These are phyloP conservation scores for Debaryomyces prosopidis DNA, from an alignment of 805 yeast genomes.

Conservation along the genomic window DNA sequence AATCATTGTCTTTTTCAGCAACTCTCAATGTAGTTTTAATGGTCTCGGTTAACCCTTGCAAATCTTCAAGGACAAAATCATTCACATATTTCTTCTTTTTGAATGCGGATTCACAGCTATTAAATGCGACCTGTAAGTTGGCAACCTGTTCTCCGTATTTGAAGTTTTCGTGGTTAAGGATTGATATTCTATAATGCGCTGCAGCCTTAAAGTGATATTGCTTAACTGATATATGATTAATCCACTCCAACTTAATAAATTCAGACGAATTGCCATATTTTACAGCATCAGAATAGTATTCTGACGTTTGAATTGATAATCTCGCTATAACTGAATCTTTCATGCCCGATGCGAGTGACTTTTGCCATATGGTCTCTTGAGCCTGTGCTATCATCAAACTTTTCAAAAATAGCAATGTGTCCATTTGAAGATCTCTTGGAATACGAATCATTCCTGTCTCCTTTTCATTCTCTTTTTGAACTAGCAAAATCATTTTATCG, in stretches of 20 bases:
- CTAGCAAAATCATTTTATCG: slow-evolving; percentile 15
- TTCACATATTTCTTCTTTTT: slow-evolving; percentile 43
- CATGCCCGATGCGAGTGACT: slow-evolving; percentile 50
- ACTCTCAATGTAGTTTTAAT: slow-evolving; percentile 47
- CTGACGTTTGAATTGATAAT: slow-evolving; percentile 62
- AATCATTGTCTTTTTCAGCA: slow-evolving; percentile 78
- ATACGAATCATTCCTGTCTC: background rate
- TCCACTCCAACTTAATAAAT: slow-evolving; percentile 59
- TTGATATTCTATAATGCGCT: slow-evolving; percentile 62
- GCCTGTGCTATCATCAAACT: slow-evolving; percentile 75
- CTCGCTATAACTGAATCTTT: slow-evolving; percentile 65
- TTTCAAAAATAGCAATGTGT: slow-evolving; percentile 52
- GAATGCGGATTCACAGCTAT: slow-evolving; percentile 35
- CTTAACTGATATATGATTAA: slow-evolving; percentile 59
- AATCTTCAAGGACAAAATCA: slow-evolving; percentile 50
- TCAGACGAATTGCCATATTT: slow-evolving; percentile 43
- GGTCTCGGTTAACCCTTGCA: slow-evolving; percentile 47
- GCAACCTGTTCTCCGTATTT: slow-evolving; percentile 75
- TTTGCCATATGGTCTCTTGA: slow-evolving; percentile 83
- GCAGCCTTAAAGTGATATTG: slow-evolving; percentile 68
- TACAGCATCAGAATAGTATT: slow-evolving; percentile 51
- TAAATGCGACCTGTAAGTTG: slow-evolving; percentile 46
- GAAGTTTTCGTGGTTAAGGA: slow-evolving; percentile 44
- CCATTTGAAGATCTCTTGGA: slow-evolving; percentile 49
- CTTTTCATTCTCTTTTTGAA: slow-evolving; percentile 2